Evolutionary conservation across 345 rosid genomes (phyloP).

Genomic region (Hypericum androsaemum): DNA sequence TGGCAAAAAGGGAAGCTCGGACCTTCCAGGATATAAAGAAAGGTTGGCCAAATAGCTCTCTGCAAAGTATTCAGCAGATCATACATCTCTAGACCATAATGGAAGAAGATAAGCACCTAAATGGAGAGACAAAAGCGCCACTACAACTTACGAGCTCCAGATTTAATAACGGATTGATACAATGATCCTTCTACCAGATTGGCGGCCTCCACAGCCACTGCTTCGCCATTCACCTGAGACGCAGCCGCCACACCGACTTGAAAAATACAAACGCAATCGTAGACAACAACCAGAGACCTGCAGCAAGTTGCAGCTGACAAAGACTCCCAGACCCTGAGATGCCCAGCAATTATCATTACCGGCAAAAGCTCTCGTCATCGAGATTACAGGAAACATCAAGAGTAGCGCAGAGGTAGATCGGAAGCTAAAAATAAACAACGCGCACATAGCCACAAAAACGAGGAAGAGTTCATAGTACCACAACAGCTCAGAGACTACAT

Average conservation of each 20-base stretch:
- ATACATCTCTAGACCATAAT: too few species aligned
- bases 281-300: slow-evolving; percentile 59
- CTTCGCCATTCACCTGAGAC: slow-evolving; percentile 30
- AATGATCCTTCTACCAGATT: slow-evolving; percentile 64
- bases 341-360: slow-evolving; percentile 7
- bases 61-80: slow-evolving; percentile 17
- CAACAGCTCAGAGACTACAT: slow-evolving; percentile 43
- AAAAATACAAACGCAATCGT: slow-evolving; percentile 42
- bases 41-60: slow-evolving; percentile 89
- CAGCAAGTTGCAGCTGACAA: slow-evolving; percentile 57
- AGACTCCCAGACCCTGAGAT: slow-evolving; percentile 76
- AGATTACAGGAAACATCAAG: neutral
- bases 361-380: too few species aligned
- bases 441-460: neutral
- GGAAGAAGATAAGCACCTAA: neutral
- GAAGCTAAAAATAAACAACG: too few species aligned
- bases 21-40: slow-evolving; percentile 82
- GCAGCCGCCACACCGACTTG: slow-evolving; percentile 77
- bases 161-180: slow-evolving; percentile 53
- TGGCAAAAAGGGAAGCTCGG: slow-evolving; percentile 83
- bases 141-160: slow-evolving; percentile 56
- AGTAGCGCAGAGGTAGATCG: neutral
- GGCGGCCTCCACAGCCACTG: slow-evolving; percentile 38
- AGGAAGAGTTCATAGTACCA: slow-evolving; percentile 33
- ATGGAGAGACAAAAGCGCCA: neutral